Percentiles rank a stretch among this genome's conserved stretches.
Evolutionary conservation across 2,329 filamentous ascomycete genomes (phyloP).

Genomic region (Exophiala aquamarina): DNA sequence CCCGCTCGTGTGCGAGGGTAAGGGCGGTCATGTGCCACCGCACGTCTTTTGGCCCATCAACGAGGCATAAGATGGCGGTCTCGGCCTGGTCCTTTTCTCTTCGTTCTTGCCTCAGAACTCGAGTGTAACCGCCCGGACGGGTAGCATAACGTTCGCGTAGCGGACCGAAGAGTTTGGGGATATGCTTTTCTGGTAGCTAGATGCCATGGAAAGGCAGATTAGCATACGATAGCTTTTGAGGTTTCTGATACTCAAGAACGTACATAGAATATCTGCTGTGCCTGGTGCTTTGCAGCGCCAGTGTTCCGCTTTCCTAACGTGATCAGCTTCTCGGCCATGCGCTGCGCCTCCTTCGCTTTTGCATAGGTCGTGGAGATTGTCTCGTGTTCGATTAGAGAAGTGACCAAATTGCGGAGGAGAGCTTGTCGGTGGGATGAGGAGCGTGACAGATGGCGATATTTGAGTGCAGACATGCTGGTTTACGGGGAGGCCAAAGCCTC

Average conservation of each 20-base stretch:
- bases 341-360: conserved; percentile 96
- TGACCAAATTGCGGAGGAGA: conserved; percentile 91
- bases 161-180: conserved; percentile 86
- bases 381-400: conserved; percentile 89
- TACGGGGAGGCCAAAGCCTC: too few species aligned
- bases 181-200: conserved; percentile 37
- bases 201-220: too few species aligned
- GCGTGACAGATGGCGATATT: conserved; percentile 86
- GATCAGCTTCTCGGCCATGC: conserved; percentile 89
- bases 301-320: conserved; percentile 93
- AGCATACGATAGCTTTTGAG: too few species aligned
- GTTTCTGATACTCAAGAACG: too few species aligned
- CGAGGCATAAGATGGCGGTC: conserved; percentile 88
- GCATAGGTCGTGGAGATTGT: conserved; percentile 92
- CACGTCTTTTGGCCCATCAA: conserved; percentile 91
- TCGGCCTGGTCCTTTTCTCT: conserved; percentile 83
- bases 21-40: conserved; percentile 92
- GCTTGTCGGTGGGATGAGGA: conserved; percentile 85
- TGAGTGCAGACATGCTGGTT: conserved; percentile 47
- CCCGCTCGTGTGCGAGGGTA: conserved; percentile 65
- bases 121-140: conserved; percentile 89
- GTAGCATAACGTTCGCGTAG: conserved; percentile 75
- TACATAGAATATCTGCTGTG: conserved; percentile 84
- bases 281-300: conserved; percentile 70
- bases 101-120: conserved; percentile 88